Evolutionary conservation across 352 stramenopile species (phyloP).

Genomic region (Phytophthora tentaculata): DNA sequence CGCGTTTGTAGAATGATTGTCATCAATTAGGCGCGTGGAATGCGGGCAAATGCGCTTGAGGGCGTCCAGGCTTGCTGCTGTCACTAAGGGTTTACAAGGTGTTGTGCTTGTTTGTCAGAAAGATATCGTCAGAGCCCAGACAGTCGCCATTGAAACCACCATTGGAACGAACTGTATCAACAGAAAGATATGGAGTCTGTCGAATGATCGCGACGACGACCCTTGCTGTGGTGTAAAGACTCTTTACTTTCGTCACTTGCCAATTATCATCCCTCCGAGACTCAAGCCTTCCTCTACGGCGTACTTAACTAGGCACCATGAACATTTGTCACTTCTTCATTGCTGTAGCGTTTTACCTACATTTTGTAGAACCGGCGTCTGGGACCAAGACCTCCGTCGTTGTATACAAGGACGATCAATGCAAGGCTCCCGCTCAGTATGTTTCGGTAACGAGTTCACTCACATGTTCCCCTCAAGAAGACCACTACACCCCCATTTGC

Average conservation of each 20-base stretch:
- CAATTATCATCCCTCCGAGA: too few relatives aligned
- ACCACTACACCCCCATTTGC: constrained; percentile 16
- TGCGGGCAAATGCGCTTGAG: too few relatives aligned
- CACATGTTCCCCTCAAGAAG: constrained; percentile 1
- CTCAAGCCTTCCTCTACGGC: too few relatives aligned
- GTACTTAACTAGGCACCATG: too few relatives aligned
- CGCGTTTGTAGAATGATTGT: too few relatives aligned
- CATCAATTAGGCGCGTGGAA: too few relatives aligned
- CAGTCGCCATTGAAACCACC: not conserved
- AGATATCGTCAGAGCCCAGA: not conserved
- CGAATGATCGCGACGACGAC: too few relatives aligned
- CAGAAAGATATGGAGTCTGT: too few relatives aligned
- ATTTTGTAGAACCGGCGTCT: not conserved
- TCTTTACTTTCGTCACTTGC: not conserved
- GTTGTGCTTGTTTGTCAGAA: not conserved
- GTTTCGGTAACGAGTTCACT: not conserved
- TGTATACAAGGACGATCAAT: not conserved
- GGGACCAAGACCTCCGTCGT: not conserved
- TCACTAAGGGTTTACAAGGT: not conserved
- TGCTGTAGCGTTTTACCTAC: not conserved
- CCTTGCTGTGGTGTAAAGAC: not conserved
- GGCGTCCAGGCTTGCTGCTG: too few relatives aligned
- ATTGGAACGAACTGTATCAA: too few relatives aligned
- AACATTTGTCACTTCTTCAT: not conserved
- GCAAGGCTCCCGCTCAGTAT: not conserved